phyloP scores from a whole-genome alignment of 495 filamentous ascomycete species.

The Aspergillus bridgeri region DNA sequence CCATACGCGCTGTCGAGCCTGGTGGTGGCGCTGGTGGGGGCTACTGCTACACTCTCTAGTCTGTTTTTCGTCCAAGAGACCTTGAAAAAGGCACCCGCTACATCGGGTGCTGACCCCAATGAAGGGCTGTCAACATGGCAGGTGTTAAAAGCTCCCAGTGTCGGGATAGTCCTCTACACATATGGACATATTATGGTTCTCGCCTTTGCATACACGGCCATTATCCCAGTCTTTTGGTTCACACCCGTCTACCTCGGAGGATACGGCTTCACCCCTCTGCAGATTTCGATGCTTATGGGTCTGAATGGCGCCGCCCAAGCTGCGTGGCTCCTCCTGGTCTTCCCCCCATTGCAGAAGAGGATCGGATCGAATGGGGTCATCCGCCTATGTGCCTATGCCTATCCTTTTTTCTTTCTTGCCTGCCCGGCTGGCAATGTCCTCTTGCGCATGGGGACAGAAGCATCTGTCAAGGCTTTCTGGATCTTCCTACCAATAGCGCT shows the following conservation, averaged over 20 bases:
- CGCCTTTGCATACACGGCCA: conserved; percentile 60
- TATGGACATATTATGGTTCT: conserved; percentile 61
- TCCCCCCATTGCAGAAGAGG: conserved; percentile 56
- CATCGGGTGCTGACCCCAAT: neutral
- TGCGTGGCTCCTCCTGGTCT: conserved; percentile 59
- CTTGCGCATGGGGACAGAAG: conserved; percentile 34
- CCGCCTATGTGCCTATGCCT: conserved; percentile 47
- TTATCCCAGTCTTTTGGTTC: conserved; percentile 60
- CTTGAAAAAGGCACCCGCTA: conserved; percentile 25
- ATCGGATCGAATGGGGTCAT: conserved; percentile 61
- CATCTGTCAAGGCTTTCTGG: conserved; percentile 49
- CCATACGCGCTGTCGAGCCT: conserved; percentile 64
- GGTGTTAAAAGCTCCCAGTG: conserved; percentile 58
- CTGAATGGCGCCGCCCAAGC: conserved; percentile 59
- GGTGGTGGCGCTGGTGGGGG: conserved; percentile 46
- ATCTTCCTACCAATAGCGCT: conserved; percentile 37
- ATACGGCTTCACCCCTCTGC: conserved; percentile 52
- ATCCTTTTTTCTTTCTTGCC: conserved; percentile 55
- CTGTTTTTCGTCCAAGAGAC: conserved; percentile 57
- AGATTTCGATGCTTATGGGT: conserved; percentile 59
- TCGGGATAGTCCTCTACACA: conserved; percentile 56
- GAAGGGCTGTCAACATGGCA: conserved; percentile 45
- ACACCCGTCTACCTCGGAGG: conserved; percentile 54
- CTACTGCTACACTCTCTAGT: conserved; percentile 45
- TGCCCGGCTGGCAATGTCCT: conserved; percentile 52